Evolutionary conservation across 106 monocot genomes (phyloP), one percentile per base, ranked within the genome.

Genomic region (Platanthera zijinensis): DNA sequence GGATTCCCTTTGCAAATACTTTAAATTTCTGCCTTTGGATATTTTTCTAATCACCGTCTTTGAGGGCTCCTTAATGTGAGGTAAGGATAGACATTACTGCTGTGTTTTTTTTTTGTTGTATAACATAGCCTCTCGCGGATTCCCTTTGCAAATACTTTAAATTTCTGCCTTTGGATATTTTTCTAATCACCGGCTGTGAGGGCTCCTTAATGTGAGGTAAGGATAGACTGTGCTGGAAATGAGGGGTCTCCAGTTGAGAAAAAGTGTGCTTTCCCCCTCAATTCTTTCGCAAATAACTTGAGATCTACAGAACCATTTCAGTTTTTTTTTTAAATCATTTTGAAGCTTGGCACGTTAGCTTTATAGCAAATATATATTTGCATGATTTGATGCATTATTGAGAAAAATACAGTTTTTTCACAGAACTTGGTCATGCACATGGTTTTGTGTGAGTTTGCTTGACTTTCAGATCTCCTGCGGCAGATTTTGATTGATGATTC

Each of bases 61-160:
- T 2, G 15, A 76, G 8, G 8, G 5, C 46, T 47, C 69, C 14
- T 5, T 5, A n/a, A n/a, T n/a, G n/a, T n/a, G n/a, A n/a, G n/a
- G n/a, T n/a, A n/a, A n/a, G n/a, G n/a, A n/a, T n/a, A n/a, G n/a
- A n/a, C n/a, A n/a, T n/a, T n/a, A n/a, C n/a, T n/a, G n/a, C n/a
- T n/a, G n/a, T n/a, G n/a, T n/a, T n/a, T n/a, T n/a, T n/a, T n/a
- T n/a, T n/a, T n/a, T n/a, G n/a, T n/a, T n/a, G n/a, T n/a, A n/a
- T n/a, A n/a, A n/a, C n/a, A n/a, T n/a, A n/a, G n/a, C n/a, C n/a
- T n/a, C n/a, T n/a, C n/a, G n/a, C n/a, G n/a, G n/a, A n/a, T n/a
- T n/a, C n/a, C 13, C 76, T 90, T 90, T 72, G 72, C 74, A 48
- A 10, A 82, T 87, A 85, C 66, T 76, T 82, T 57, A n/a, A n/a